These are phyloP conservation scores for Phytophthora podocarpi DNA, from an alignment of 352 stramenopile genomes.

Conservation along the genomic window DNA sequence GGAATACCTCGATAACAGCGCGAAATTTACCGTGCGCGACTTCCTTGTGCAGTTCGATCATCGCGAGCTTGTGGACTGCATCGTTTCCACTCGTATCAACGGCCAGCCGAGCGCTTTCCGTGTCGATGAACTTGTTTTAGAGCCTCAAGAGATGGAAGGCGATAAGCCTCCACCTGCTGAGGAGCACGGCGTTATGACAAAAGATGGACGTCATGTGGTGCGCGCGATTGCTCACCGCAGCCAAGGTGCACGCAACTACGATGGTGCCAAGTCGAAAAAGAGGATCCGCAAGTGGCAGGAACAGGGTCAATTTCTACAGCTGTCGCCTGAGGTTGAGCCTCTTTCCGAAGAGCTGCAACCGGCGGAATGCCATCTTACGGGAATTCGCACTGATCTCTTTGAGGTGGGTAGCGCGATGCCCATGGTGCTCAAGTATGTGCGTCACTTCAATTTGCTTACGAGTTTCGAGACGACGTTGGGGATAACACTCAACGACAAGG, in stretches of 20 bases:
- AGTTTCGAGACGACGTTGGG: constrained; percentile 72
- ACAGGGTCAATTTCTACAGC: constrained; percentile 57
- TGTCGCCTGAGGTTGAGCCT: constrained; percentile 66
- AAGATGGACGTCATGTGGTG: constrained; percentile 37
- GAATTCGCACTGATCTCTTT: constrained; percentile 79
- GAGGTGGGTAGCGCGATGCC: constrained; percentile 85
- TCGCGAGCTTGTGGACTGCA: constrained; percentile 60
- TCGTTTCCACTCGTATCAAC: constrained; percentile 81
- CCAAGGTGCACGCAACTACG: constrained; percentile 62
- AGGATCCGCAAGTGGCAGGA: constrained; percentile 72
- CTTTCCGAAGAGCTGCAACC: constrained; percentile 49
- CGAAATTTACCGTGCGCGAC: constrained; percentile 49
- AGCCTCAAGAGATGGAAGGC: constrained; percentile 17
- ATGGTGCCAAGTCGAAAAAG: constrained; percentile 70
- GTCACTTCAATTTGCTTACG: constrained; percentile 69
- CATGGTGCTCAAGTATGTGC: constrained; percentile 86
- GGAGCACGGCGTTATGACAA: constrained; percentile 26
- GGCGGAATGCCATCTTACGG: constrained; percentile 69
- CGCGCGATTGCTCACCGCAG: constrained; percentile 50
- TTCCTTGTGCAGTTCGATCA: constrained; percentile 62
- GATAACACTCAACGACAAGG: constrained; percentile 73
- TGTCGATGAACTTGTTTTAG: constrained; percentile 56
- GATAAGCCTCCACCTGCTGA: constrained; percentile 3
- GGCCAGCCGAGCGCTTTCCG: constrained; percentile 63
- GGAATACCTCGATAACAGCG: constrained; percentile 62